Evolutionary conservation across 2,329 filamentous ascomycete genomes (phyloP), one percentile per base, ranked within the genome.

Genomic region (Alternaria incomplexa): DNA sequence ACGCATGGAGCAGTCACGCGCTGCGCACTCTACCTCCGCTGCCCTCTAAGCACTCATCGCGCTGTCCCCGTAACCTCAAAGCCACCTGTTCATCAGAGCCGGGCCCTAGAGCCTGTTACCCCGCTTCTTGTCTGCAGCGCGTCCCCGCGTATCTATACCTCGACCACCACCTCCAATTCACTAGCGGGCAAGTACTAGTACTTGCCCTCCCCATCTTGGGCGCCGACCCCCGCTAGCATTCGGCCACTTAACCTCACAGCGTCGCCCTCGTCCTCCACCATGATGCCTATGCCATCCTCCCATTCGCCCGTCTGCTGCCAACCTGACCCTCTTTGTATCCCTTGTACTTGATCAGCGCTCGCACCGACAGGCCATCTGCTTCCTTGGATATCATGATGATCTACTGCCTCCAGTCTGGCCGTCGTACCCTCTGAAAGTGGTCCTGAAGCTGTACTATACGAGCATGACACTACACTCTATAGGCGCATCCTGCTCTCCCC

Each of bases 331-430:
- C 74, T 67, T 71, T 79, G 76, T 78, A 77, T 77, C 63, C 74
- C 75, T 74, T 76, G 77, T 80, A 79, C 76, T 76, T 73, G 78
- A 79, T 79, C 77, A 76, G 72, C 77, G 68, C 73, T 72, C 66
- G 69, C 73, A 70, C 74, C 73, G 66, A 66, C 73, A 69, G 69
- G 61, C 69, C 63, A 73, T 74, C 74, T 73, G 72, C 75, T 69
- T 76, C 71, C 73, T 73, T 76, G 73, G 71, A 76, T 77, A 78
- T 74, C 77, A 79, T 79, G 62, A 75, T 77, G 73, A 77, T 79
- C 72, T 73, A 75, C 74, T 71, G 71, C 73, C 68, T 74, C 68
- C 70, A 69, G 64, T 62, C 63, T 74, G 71, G 63, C 66, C 67
- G 66, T 72, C 72, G 68, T 74, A 69, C 70, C 67, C 66, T 73